Base-by-base conservation (phyloP, 2,329 filamentous ascomycete genomes). In the Colletotrichum filicis region DNA sequence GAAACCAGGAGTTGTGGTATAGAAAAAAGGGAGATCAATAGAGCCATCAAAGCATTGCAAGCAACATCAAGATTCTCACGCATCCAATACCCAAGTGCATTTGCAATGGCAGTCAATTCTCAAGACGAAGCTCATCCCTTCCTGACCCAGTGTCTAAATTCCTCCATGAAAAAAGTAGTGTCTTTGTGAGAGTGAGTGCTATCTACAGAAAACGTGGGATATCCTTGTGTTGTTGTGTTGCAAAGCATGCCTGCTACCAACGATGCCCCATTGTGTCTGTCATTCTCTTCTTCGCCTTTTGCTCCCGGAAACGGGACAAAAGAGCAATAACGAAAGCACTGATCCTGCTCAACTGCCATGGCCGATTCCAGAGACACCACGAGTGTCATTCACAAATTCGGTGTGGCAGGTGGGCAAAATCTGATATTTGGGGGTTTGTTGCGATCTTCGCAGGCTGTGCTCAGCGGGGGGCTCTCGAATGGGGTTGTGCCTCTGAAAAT, bases 121-220 rank as follows among this genome's bases (percentile, higher is more conserved):
- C 66, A 73, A 69, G 66, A 60, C 70, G 55, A 73, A 73, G 66
- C 42, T 73, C 53, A 55, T 64, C 60, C 59, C 66, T 22, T 69
- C 66, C 70, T 53, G 35, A 12, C 59, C 66, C 32, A 65, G n/a
- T 46, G 59, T 73, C 70, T 73, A 73, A 59, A 63, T 66, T 60
- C 66, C 70, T 60, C 70, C 59, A 7, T 65, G 52, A 56, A 68
- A 68, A 67, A 64, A 64, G 52, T 42, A 42, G 52, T 69, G 65
- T 73, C 53, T 73, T 64, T 73, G 66, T 69, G 70, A 70, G 57
- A 66, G 60, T 66, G 66, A 49, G 65, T 74, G 66, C 75, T 78
- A 78, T 77, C 77, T 78, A 78, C 77, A 78, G 76, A 78, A 76
- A 77, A 74, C 74, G 72, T 66, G 76, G 76, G 76, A 78, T 78